Evolutionary conservation across 1,284 basidiomycete species (phyloP).

Genomic region (Porodaedalea pini): DNA sequence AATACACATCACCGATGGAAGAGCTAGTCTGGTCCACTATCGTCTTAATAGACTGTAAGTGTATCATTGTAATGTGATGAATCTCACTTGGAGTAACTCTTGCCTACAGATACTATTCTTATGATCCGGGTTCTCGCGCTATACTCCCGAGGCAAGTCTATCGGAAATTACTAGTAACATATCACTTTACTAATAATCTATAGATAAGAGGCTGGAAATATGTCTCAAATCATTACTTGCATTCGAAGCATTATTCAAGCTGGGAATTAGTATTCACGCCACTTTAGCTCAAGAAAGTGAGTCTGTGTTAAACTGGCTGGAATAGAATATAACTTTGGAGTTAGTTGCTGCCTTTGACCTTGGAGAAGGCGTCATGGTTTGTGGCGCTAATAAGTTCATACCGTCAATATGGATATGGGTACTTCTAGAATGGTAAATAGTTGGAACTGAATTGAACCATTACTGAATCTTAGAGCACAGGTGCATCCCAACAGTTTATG

Average conservation of each 20-base stretch:
- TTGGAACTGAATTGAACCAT: not conserved
- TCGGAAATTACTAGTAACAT: not conserved
- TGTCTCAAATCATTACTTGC: not conserved
- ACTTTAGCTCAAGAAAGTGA: too few species aligned
- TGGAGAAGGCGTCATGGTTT: too few species aligned
- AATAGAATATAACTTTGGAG: too few species aligned
- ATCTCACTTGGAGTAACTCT: not conserved
- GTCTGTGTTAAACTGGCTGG: too few species aligned
- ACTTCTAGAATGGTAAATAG: not conserved
- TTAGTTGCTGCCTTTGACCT: too few species aligned
- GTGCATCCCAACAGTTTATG: conserved; percentile 1
- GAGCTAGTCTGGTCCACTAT: not conserved
- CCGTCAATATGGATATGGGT: too few species aligned
- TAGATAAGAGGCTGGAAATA: not conserved
- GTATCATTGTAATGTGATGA: not conserved
- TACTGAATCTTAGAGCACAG: not conserved
- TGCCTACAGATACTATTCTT: conserved; percentile 5
- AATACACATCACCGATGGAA: not conserved
- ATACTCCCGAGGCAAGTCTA: not conserved
- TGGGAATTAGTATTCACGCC: too few species aligned
- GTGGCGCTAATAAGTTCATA: too few species aligned
- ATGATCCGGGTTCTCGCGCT: conserved; percentile 1
- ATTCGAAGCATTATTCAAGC: not conserved
- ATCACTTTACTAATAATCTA: too few species aligned
- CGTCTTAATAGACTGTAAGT: not conserved